phyloP scores from a whole-genome alignment of 169 alveolate species.

The Eimeria praecox region DNA sequence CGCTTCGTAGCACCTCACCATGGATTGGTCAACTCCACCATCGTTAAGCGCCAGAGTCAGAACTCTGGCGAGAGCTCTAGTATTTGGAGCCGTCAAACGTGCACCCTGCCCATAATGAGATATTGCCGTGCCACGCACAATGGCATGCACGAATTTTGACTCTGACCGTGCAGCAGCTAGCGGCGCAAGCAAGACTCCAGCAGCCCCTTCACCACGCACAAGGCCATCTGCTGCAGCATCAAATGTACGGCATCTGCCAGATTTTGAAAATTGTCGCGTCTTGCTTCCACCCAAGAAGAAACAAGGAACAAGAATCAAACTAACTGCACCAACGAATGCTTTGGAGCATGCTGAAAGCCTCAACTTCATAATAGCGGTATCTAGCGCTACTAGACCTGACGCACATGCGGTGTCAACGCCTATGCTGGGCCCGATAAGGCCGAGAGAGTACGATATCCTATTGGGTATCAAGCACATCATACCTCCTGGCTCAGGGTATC shows the following conservation, averaged over 20 bases:
- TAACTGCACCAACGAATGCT: constrained; percentile 81
- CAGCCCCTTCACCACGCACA: constrained; percentile 90
- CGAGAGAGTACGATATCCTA: constrained; percentile 84
- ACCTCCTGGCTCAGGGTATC: constrained; percentile 85
- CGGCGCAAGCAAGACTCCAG: constrained; percentile 81
- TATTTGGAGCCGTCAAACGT: constrained; percentile 88
- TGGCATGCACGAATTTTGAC: constrained; percentile 76
- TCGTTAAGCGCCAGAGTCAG: constrained; percentile 80
- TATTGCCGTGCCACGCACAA: constrained; percentile 86
- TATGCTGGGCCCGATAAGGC: constrained; percentile 86
- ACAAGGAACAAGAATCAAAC: constrained; percentile 53
- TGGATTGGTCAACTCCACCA: constrained; percentile 66
- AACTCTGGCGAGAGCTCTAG: constrained; percentile 85
- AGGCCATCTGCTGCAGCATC: constrained; percentile 88
- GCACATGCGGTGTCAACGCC: constrained; percentile 89
- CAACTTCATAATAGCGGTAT: constrained; percentile 82
- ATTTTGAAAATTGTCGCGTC: constrained; percentile 87
- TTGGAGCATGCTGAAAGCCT: constrained; percentile 49
- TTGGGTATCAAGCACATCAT: constrained; percentile 85
- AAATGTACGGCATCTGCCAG: constrained; percentile 88
- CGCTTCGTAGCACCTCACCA: constrained; percentile 84
- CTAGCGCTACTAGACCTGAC: constrained; percentile 87
- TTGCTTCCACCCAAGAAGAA: constrained; percentile 74
- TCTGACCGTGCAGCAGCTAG: constrained; percentile 22
- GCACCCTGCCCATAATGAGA: constrained; percentile 89